Conservation (phyloP, 306 rosid species). For the Echinosophora koreensis region DNA sequence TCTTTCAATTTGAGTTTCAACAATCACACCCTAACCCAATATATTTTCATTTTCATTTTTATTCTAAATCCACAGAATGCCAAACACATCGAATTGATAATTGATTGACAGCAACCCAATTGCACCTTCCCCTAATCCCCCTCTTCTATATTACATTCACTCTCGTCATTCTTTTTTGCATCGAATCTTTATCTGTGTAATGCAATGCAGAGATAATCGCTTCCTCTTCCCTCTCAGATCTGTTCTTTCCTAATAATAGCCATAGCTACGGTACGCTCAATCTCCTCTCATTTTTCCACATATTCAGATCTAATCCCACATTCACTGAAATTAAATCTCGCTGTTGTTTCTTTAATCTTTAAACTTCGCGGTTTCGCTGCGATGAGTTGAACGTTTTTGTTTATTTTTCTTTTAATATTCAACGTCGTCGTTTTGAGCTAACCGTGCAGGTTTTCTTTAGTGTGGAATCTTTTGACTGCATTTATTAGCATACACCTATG, state of each 20-base stretch:
- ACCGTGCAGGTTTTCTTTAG: neutral
- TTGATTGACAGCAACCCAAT: neutral
- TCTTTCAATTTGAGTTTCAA: too few relatives aligned
- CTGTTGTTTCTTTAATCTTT: neutral
- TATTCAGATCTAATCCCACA: constrained; percentile 16
- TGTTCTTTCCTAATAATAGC: neutral
- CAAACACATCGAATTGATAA: neutral
- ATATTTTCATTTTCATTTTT: too few relatives aligned
- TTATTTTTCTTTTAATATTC: neutral
- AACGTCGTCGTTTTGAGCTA: neutral
- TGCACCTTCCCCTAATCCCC: neutral
- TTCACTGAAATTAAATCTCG: neutral
- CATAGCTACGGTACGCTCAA: constrained; percentile 55
- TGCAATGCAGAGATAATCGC: constrained; percentile 37
- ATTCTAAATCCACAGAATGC: neutral
- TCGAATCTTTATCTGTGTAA: neutral
- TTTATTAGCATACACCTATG: constrained; percentile 18
- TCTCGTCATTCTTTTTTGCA: neutral
- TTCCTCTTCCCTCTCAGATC: constrained; percentile 48
- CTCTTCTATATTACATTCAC: neutral
- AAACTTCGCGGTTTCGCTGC: constrained; percentile 5
- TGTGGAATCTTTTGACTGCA: neutral
- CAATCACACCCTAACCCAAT: too few relatives aligned
- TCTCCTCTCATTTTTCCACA: neutral
- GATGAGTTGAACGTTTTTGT: neutral